These are phyloP conservation scores for Epichloe brachyelytri DNA, from an alignment of 2,329 filamentous ascomycete species.

Conservation along the genomic window DNA sequence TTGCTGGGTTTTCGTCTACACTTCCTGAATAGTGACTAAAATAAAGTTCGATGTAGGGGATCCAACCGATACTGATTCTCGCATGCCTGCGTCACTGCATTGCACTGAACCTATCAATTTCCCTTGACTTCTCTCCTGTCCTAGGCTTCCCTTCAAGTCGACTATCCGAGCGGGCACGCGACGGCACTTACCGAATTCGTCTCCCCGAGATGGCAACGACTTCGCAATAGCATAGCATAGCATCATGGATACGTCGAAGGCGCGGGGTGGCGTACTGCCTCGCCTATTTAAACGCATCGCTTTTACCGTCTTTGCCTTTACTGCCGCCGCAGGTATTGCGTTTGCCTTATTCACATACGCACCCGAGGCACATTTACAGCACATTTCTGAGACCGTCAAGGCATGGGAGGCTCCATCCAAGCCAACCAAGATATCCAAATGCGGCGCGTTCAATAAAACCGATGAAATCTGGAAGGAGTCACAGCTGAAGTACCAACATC, in stretches of 20 bases:
- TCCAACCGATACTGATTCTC: too few species aligned
- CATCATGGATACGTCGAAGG: slow-evolving; percentile 1
- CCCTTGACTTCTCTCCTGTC: too few species aligned
- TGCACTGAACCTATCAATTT: too few species aligned
- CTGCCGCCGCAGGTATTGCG: background rate
- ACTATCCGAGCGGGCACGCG: too few species aligned
- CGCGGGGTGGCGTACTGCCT: background rate
- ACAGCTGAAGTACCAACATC: slow-evolving; percentile 12
- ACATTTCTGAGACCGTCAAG: background rate
- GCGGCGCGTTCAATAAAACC: background rate
- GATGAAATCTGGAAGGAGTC: slow-evolving; percentile 11
- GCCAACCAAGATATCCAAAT: background rate
- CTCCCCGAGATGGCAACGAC: too few species aligned
- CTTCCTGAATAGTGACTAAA: too few species aligned
- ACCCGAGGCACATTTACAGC: slow-evolving; percentile 3
- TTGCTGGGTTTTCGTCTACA: too few species aligned
- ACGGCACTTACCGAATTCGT: too few species aligned
- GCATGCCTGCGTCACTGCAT: too few species aligned
- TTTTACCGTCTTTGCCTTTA: slow-evolving; percentile 1
- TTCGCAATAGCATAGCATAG: background rate
- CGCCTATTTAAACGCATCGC: slow-evolving; percentile 3
- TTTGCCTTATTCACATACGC: background rate
- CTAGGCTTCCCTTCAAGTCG: too few species aligned
- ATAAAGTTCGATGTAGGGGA: too few species aligned
- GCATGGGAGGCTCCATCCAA: background rate